phyloP scores from a whole-genome alignment of 371 early-diverging fungal species.

The Mucor mucedo region DNA sequence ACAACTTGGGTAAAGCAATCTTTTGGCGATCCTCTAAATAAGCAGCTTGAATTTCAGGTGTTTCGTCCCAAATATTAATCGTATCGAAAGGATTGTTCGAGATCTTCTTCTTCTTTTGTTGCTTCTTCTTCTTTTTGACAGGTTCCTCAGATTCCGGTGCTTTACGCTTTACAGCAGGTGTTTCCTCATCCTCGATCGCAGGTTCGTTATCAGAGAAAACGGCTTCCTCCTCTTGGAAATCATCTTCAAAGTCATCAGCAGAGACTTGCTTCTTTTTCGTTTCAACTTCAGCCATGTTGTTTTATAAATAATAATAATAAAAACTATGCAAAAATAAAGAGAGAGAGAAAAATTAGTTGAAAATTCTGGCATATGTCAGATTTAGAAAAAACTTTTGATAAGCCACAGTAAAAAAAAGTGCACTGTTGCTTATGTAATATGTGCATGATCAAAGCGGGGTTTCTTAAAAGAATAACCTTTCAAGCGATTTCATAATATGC shows the following conservation, averaged over 20 bases:
- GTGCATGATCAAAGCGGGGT: too few species aligned
- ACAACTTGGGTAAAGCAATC: constrained; percentile 53
- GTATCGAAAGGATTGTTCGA: constrained; percentile 45
- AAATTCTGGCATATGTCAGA: too few species aligned
- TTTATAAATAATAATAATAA: background rate
- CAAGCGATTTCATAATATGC: too few species aligned
- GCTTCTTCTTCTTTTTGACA: constrained; percentile 51
- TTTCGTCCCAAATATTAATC: constrained; percentile 50
- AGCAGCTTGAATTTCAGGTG: constrained; percentile 41
- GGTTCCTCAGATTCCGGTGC: constrained; percentile 27
- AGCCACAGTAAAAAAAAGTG: too few species aligned
- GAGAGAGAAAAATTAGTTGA: too few species aligned
- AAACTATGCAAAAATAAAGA: constrained; percentile 2
- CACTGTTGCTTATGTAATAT: too few species aligned
- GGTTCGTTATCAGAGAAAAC: constrained; percentile 46
- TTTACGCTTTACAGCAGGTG: constrained; percentile 45
- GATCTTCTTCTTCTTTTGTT: constrained; percentile 55
- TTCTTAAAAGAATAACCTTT: too few species aligned
- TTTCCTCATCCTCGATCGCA: constrained; percentile 33
- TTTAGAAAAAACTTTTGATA: too few species aligned
- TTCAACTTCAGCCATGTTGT: constrained; percentile 19
- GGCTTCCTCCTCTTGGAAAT: constrained; percentile 61
- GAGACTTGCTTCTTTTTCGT: constrained; percentile 32
- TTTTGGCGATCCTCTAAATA: constrained; percentile 57
- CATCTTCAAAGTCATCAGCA: constrained; percentile 74